Base-by-base conservation (phyloP, 805 yeast genomes). In the Cyberlindnera saturnus region DNA sequence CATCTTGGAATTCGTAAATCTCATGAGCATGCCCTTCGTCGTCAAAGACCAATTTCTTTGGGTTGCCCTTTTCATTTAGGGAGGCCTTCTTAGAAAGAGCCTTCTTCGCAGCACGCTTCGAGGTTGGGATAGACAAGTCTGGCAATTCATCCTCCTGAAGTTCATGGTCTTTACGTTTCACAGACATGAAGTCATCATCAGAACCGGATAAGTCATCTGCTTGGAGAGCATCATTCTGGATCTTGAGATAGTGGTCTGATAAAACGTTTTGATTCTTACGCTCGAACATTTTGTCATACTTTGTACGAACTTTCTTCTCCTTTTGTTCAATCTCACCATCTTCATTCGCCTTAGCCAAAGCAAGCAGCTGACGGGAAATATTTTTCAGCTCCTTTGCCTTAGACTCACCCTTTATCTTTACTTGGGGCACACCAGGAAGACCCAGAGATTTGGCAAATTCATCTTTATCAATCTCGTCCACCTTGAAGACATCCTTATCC, bases 11-110 rank as follows among this genome's bases (percentile, higher is more conserved):
- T 65, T 91, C 98, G 59, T 93, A 93, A 5, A 91, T 70, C 9
- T 95, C 86, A 63, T 91, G 98, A 0, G 98, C 83, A 5, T 71
- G 73, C 23, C 99, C 99, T 3, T 91, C 97, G 49, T 93, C 99
- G 59, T 93, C 99, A 59, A 91, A 93, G 43, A 77, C 73, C 53
- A 91, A 62, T 61, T 89, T 93, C 17, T 84, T 79, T 15, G 96
- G 83, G 44, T 78, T 75, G 1, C 87, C 86, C 48, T 75, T 75
- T 13, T 71, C 60, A 38, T 80, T 67, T 19, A 79, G 52, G 2
- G 89, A 76, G 33, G 78, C 75, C 61, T 91, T 93, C 69, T 86
- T 89, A 11, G 96, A 86, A 32, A 90, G 69, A 0, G 97, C 97
- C 53, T 78, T 81, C 71, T 87, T 93, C 35, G 79, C 79, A 5